phyloP scores from a whole-genome alignment of 129 eudicot species.

The Saposhnikovia divaricata region DNA sequence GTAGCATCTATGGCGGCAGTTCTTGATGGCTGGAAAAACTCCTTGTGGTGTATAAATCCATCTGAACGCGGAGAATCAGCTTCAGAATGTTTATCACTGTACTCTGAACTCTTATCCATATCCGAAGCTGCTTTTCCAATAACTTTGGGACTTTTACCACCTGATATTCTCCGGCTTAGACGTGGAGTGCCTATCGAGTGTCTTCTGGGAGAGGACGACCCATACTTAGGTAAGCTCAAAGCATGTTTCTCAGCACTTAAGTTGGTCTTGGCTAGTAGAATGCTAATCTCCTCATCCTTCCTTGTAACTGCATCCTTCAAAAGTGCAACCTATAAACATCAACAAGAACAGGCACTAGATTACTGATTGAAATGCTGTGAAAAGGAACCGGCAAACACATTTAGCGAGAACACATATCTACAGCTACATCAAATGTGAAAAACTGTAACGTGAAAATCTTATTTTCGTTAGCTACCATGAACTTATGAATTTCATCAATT shows the following conservation, averaged over 20 bases:
- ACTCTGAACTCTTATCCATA: constrained; percentile 38
- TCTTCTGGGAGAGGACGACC: constrained; percentile 50
- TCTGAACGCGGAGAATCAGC: constrained; percentile 47
- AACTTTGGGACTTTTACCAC: constrained; percentile 11
- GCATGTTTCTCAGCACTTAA: constrained; percentile 34
- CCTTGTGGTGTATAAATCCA: constrained; percentile 36
- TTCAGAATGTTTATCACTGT: constrained; percentile 45
- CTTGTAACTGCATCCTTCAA: constrained; percentile 51
- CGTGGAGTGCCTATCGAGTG: constrained; percentile 27
- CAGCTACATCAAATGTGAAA: background rate
- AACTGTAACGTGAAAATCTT: background rate
- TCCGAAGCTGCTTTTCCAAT: constrained; percentile 32
- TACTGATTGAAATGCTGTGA: background rate
- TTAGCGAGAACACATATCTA: background rate
- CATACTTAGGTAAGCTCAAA: constrained; percentile 24
- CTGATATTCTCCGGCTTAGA: constrained; percentile 21
- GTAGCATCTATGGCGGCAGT: constrained; percentile 17
- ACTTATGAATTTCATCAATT: background rate
- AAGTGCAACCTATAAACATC: constrained; percentile 43
- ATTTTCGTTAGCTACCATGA: background rate
- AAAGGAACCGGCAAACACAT: background rate
- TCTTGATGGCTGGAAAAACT: constrained; percentile 27
- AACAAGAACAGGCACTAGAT: background rate
- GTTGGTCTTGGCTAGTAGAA: constrained; percentile 28
- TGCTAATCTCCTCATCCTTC: constrained; percentile 61